Evolutionary conservation across 306 rosid genomes (phyloP), one percentile per base, ranked within the genome.

Genomic region (Lotus japonicus): DNA sequence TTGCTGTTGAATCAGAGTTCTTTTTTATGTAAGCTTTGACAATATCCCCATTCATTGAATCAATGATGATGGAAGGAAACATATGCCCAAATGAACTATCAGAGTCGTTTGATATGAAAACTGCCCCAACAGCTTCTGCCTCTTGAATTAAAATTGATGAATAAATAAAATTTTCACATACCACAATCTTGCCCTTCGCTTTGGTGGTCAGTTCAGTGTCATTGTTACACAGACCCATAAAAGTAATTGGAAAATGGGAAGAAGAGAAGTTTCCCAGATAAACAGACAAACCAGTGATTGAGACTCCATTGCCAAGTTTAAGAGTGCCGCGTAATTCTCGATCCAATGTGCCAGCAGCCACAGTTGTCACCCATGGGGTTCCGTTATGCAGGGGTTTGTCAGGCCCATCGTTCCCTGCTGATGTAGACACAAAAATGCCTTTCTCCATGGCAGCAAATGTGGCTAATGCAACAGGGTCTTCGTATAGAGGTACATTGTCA

Each of bases 401-500:
- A 4, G 96, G 89, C 0, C 98, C 98, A 0, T 12, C 16, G 6
- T 92, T 92, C 4, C 96, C 98, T 5, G 92, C 82, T 0, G 96
- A 85, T 0, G 96, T 71, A 15, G 96, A 58, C 26, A 92, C 96
- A 13, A 92, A 80, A 42, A 92, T 21, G 2, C 88, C 89, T 21
- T 70, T 89, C 42, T 85, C 64, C 76, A 83, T 28, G 33, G 96
- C 96, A 1, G 92, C 74, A 44, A 87, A 92, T 0, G 96, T 82
- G 48, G 95, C 90, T 79, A 87, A 79, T 0, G 96, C 96, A 35
- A 92, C 18, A 0, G 98, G 89, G 58, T 92, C 98, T 33, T 78
- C 9, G 26, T 82, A 79, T 62, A 92, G 60, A 1, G 83, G 61
- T 0, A 18, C 3, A 0, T 71, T 73, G 59, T 84, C 68, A 0